Evolutionary conservation across 371 early-diverging fungal genomes (phyloP).

Genomic region (Fennellomyces sp.): DNA sequence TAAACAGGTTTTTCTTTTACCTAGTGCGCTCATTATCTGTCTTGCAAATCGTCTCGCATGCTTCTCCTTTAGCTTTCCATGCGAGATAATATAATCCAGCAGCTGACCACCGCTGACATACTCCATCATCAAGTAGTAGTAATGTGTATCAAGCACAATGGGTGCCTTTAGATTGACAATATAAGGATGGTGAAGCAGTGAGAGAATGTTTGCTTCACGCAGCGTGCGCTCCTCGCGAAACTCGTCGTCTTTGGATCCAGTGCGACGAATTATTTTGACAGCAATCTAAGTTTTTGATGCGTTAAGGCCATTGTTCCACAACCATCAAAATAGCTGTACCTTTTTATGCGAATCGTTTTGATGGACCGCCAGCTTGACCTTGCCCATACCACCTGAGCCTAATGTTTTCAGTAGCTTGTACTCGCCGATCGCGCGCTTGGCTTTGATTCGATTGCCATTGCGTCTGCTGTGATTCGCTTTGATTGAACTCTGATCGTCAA

Average conservation of each 20-base stretch:
- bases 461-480: background rate
- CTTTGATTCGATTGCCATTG: constrained; percentile 4
- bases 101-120: constrained; percentile 88
- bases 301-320: too few species aligned
- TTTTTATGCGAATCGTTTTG: constrained; percentile 67
- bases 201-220: constrained; percentile 87
- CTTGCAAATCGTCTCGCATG: constrained; percentile 88
- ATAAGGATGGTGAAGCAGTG: constrained; percentile 89
- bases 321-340: constrained; percentile 43
- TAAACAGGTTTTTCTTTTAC: constrained; percentile 17
- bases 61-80: constrained; percentile 87
- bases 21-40: constrained; percentile 91
- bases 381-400: constrained; percentile 94
- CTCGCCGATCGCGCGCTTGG: constrained; percentile 54
- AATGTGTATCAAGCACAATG: constrained; percentile 75
- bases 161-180: constrained; percentile 84
- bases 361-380: constrained; percentile 90
- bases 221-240: constrained; percentile 86
- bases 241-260: constrained; percentile 54
- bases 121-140: constrained; percentile 89
- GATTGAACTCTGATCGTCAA: background rate
- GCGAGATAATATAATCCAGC: constrained; percentile 87
- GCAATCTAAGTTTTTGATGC: constrained; percentile 75
- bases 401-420: constrained; percentile 85
- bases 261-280: constrained; percentile 75